Conservation (phyloP, 2,329 filamentous ascomycete genomes). For the Fusarium nelsonii region DNA sequence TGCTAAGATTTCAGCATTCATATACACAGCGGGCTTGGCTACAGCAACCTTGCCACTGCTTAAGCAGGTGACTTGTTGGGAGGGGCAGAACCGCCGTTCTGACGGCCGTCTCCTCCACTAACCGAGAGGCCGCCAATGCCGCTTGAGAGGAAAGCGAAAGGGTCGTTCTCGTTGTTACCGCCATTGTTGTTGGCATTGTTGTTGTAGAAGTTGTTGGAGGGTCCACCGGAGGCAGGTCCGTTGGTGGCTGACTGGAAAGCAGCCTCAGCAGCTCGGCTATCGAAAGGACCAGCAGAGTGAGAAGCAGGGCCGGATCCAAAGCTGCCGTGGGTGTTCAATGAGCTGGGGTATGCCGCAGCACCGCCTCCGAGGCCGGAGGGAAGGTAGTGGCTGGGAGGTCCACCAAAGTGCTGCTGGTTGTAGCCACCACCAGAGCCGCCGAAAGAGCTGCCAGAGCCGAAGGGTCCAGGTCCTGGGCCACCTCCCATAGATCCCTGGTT, state of each 20-base stretch:
- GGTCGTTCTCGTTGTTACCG: constrained; percentile 75
- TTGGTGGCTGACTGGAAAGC: constrained; percentile 92
- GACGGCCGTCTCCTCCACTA: constrained; percentile 72
- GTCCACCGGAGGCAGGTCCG: constrained; percentile 80
- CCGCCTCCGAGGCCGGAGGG: constrained; percentile 83
- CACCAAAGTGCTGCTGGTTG: constrained; percentile 88
- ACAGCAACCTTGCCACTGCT: constrained; percentile 42
- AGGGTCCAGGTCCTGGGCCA: constrained; percentile 81
- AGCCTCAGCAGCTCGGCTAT: constrained; percentile 92
- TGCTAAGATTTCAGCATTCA: constrained; percentile 46
- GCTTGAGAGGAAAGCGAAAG: constrained; percentile 82
- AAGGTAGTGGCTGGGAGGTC: constrained; percentile 88
- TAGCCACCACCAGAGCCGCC: constrained; percentile 71
- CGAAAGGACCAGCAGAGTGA: constrained; percentile 88
- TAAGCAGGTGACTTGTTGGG: constrained; percentile 72
- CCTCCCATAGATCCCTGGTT: constrained; percentile 88
- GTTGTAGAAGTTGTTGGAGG: constrained; percentile 65
- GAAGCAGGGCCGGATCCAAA: constrained; percentile 82
- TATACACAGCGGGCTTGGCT: constrained; percentile 46
- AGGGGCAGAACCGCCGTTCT: constrained; percentile 70
- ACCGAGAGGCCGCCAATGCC: constrained; percentile 81
- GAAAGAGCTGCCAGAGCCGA: constrained; percentile 77
- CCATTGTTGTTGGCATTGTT: constrained; percentile 75
- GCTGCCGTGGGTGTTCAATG: constrained; percentile 78
- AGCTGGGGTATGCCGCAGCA: constrained; percentile 78